Evolutionary conservation across 2,329 filamentous ascomycete genomes (phyloP), one percentile per base, ranked within the genome.

Genomic region (Didymella glomerata): DNA sequence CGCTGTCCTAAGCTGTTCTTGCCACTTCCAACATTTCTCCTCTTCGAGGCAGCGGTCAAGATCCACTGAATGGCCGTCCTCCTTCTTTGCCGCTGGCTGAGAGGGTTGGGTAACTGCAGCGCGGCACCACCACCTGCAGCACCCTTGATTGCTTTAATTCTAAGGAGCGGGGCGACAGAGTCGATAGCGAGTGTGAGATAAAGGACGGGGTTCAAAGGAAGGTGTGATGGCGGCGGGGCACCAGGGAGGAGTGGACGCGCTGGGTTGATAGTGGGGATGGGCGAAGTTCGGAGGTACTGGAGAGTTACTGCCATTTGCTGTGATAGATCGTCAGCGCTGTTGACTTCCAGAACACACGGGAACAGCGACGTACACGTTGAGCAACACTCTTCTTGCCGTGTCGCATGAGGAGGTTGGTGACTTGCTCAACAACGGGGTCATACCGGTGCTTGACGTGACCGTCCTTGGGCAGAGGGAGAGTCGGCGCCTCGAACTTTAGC

Each of bases 171-270:
- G 1, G 93, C 92, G 24, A 99, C 90, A 10, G 92, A 96, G 83
- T 99, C 95, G 71, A 99, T 88, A 30, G 93, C 93, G 30, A 96
- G 84, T 13, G 90, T 92, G 47, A 99, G 88, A 81, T 98, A 99
- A 54, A 91, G 85, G 54, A 96, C 84, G 1, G 95, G 95, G 78
- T 97, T 91, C 30, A 97, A 86, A 2, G 95, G 93, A 10, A 99
- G 89, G 69, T 94, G 89, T 4, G 85, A 82, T 24, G 91, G 83
- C 1, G 93, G 91, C 1, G 93, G 92, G 1, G 89, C 84, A 56
- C 91, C 91, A 2, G 92, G 90, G 32, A 94, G 81, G 28, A 95
- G 86, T 16, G 90, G 88, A 53, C 86, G 88, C 60, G 84, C 80
- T 22, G 91, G 86, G 76, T 89, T 91, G 73, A 90, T 83, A 63